A percentile compares a stretch with the other conserved stretches of the same genome.
These are phyloP conservation scores for Coemansia sp. DNA, from an alignment of 192 early-diverging fungal species.

Conservation along the genomic window DNA sequence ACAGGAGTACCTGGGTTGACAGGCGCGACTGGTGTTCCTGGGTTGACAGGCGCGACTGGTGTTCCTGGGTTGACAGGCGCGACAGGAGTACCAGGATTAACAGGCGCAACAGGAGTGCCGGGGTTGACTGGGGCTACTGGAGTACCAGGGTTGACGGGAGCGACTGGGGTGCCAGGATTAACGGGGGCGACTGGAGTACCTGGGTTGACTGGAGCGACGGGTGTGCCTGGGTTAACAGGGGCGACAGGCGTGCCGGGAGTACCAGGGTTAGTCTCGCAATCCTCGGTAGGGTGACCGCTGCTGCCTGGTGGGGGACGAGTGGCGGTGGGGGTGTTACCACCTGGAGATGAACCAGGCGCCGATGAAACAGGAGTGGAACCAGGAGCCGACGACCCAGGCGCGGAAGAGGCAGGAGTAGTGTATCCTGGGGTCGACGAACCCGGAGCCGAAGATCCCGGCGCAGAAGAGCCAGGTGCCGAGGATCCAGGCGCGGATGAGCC, in stretches of 20 bases:
- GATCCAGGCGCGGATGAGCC: not conserved
- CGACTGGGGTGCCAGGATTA: not conserved
- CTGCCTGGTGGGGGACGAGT: constrained; percentile 9
- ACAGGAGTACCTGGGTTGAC: not conserved
- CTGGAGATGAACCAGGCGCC: constrained; percentile 8
- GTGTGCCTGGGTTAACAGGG: not conserved
- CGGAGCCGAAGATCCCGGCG: constrained; percentile 2
- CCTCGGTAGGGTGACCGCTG: constrained; percentile 3
- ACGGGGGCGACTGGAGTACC: not conserved
- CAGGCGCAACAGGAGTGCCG: not conserved
- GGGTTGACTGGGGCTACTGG: not conserved
- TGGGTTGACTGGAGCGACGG: not conserved
- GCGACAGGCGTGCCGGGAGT: constrained; percentile 15
- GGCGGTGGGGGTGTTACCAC: constrained; percentile 8
- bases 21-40: not conserved
- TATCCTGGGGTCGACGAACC: constrained; percentile 11
- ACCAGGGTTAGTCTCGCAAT: constrained; percentile 15
- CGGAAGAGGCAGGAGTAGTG: constrained; percentile 14
- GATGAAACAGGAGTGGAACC: not conserved
- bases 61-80: not conserved
- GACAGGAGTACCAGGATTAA: constrained; percentile 6
- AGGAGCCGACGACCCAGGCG: constrained; percentile 16
- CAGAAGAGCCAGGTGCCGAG: too few relatives aligned
- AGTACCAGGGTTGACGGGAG: not conserved
- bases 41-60: not conserved